phyloP scores from a whole-genome alignment of 495 filamentous ascomycete genomes.

The Aspergillus conjunctus region DNA sequence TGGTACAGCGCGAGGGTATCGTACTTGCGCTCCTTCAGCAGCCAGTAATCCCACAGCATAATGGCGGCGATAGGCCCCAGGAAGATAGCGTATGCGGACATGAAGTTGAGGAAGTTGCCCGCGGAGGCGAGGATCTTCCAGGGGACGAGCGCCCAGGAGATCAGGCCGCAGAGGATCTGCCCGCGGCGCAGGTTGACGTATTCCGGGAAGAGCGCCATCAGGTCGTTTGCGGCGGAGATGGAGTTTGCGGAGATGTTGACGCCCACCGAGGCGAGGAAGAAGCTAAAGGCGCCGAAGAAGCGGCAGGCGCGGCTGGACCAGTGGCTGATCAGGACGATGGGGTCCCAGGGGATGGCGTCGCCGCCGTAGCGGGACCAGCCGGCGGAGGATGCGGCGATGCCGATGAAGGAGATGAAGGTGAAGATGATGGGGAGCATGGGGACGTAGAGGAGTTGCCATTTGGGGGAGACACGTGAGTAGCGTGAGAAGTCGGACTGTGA shows the following conservation, averaged over 20 bases:
- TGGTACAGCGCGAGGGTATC: conserved; percentile 58
- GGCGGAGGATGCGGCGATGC: conserved; percentile 49
- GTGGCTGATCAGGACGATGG: conserved; percentile 44
- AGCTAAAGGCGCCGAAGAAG: conserved; percentile 53
- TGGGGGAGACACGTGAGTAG: conserved; percentile 45
- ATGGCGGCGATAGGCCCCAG: conserved; percentile 69
- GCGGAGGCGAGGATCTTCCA: conserved; percentile 66
- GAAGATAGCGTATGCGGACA: conserved; percentile 67
- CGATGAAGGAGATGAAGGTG: conserved; percentile 54
- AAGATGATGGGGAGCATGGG: conserved; percentile 52
- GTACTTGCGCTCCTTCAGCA: conserved; percentile 61
- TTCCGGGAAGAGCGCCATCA: conserved; percentile 58
- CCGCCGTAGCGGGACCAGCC: conserved; percentile 45
- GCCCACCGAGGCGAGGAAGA: conserved; percentile 49
- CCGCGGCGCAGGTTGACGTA: conserved; percentile 65
- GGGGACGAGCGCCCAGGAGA: conserved; percentile 62
- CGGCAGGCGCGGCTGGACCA: conserved; percentile 54
- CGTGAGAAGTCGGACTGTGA: conserved; percentile 49
- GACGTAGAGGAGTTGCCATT: conserved; percentile 51
- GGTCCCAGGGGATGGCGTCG: conserved; percentile 46
- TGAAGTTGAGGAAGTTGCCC: conserved; percentile 60
- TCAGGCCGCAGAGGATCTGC: conserved; percentile 60
- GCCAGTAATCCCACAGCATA: conserved; percentile 69
- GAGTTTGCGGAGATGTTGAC: conserved; percentile 68
- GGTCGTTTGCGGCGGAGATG: conserved; percentile 65